Conservation (phyloP, 805 yeast species). For the Candida mattraensis region DNA sequence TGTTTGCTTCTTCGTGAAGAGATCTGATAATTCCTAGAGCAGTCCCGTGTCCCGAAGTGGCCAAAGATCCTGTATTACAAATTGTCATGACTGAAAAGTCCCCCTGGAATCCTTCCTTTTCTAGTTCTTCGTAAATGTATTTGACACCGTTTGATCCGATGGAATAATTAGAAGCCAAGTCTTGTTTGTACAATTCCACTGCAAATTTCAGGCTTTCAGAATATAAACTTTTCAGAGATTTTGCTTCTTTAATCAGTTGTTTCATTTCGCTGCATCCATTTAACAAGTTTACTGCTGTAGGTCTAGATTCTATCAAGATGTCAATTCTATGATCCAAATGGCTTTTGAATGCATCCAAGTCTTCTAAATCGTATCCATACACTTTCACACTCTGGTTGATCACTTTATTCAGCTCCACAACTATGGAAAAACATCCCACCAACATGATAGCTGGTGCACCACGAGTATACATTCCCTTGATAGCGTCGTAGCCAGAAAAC, state of each 20-base stretch:
- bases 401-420: slow-evolving; percentile 58
- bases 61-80: slow-evolving; percentile 95
- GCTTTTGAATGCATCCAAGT: slow-evolving; percentile 32
- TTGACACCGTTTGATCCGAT: slow-evolving; percentile 81
- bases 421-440: slow-evolving; percentile 83
- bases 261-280: slow-evolving; percentile 65
- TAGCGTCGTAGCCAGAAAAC: slow-evolving; percentile 77
- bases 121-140: slow-evolving; percentile 53
- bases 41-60: slow-evolving; percentile 97
- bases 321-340: slow-evolving; percentile 52
- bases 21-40: slow-evolving; percentile 92
- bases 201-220: slow-evolving; percentile 43
- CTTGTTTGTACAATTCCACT: slow-evolving; percentile 65
- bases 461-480: slow-evolving; percentile 88
- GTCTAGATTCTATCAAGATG: slow-evolving; percentile 73
- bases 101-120: slow-evolving; percentile 50
- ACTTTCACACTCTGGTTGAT: slow-evolving; percentile 28
- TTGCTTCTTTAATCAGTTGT: slow-evolving; percentile 20
- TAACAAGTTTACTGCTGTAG: slow-evolving; percentile 91
- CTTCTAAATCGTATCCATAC: slow-evolving; percentile 27
- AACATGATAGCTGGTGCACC: slow-evolving; percentile 99
- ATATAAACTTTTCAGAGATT: slow-evolving; percentile 26
- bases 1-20: slow-evolving; percentile 45
- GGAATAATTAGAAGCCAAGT: slow-evolving; percentile 69
- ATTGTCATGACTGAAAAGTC: slow-evolving; percentile 84